Conservation (phyloP, 2,329 filamentous ascomycete genomes). For the Penicillium sp. region DNA sequence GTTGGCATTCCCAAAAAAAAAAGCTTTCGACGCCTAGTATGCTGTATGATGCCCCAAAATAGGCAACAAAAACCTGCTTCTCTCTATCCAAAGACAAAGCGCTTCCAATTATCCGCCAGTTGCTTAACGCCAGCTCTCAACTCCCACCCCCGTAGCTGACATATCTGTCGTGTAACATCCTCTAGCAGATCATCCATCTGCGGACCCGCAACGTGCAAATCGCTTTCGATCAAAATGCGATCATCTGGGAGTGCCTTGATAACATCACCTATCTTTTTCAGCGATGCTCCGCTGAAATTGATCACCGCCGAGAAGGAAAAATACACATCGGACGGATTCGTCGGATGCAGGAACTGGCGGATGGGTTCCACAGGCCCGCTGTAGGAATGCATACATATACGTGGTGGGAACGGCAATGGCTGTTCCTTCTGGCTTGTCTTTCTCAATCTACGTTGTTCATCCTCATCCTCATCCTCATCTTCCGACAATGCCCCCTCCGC, state of each 20-base stretch:
- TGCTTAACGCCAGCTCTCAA: conserved; percentile 70
- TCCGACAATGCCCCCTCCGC: conserved; percentile 36
- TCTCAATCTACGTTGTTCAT: neutral
- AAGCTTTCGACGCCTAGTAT: neutral
- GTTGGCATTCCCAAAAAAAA: neutral
- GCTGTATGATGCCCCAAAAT: neutral
- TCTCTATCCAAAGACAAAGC: conserved; percentile 70
- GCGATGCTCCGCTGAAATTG: conserved; percentile 66
- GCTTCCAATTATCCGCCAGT: conserved; percentile 75
- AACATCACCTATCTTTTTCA: conserved; percentile 65
- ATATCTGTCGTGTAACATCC: conserved; percentile 75
- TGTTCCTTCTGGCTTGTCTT: neutral
- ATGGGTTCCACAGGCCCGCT: conserved; percentile 76
- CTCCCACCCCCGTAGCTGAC: conserved; percentile 75
- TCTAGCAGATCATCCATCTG: conserved; percentile 79
- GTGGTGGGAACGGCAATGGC: conserved; percentile 74
- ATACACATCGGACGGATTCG: conserved; percentile 76
- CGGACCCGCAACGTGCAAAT: conserved; percentile 80
- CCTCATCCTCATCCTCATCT: conserved; percentile 14
- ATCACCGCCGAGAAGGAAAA: conserved; percentile 87
- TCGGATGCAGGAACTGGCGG: conserved; percentile 74
- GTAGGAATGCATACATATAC: conserved; percentile 93
- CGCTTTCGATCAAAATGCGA: conserved; percentile 83
- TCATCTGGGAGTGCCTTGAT: conserved; percentile 76
- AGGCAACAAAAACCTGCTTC: too few species aligned